Percentiles rank a stretch among this genome's conserved stretches.
phyloP scores from a whole-genome alignment of 495 filamentous ascomycete species.

The Parathielavia appendiculata region DNA sequence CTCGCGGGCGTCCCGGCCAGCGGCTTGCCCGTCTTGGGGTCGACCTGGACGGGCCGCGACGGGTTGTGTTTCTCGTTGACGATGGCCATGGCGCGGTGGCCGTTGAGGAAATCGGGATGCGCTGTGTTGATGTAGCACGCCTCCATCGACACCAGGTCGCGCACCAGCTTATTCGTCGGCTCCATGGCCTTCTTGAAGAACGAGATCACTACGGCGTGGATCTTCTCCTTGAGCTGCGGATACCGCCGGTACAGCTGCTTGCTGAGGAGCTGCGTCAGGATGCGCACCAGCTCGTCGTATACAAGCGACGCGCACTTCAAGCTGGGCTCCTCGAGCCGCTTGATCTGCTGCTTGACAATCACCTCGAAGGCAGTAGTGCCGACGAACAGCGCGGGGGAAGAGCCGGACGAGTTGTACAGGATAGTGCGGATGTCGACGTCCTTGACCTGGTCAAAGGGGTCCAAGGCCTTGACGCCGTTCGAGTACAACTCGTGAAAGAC shows the following conservation, averaged over 20 bases:
- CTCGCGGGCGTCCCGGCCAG: slow-evolving; percentile 65
- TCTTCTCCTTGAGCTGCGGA: slow-evolving; percentile 90
- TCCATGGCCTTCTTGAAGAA: slow-evolving; percentile 99
- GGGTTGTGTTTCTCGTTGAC: slow-evolving; percentile 84
- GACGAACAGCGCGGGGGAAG: slow-evolving; percentile 95
- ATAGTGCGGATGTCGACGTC: slow-evolving; percentile 96
- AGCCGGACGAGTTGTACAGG: slow-evolving; percentile 96
- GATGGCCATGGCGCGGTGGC: slow-evolving; percentile 92
- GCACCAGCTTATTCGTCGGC: slow-evolving; percentile 94
- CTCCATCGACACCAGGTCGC: slow-evolving; percentile 91
- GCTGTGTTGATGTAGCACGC: slow-evolving; percentile 97
- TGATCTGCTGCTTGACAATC: slow-evolving; percentile 98
- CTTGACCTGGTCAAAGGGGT: slow-evolving; percentile 96
- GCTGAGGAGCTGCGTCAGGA: slow-evolving; percentile 80
- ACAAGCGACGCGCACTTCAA: slow-evolving; percentile 94
- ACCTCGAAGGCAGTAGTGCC: slow-evolving; percentile 96
- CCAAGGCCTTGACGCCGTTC: slow-evolving; percentile 96
- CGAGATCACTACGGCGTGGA: slow-evolving; percentile 84
- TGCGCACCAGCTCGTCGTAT: slow-evolving; percentile 96
- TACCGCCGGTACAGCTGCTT: slow-evolving; percentile 92
- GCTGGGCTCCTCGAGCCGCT: slow-evolving; percentile 91
- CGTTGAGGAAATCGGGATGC: slow-evolving; percentile 96
- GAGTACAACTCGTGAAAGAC: slow-evolving; percentile 98
- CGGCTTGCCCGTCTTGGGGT: slow-evolving; percentile 97
- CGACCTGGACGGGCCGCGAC: slow-evolving; percentile 87